A percentile compares a stretch with the other conserved stretches of the same genome.
Conservation (phyloP, 2,329 filamentous ascomycete genomes). For the Exserohilum turcica region DNA sequence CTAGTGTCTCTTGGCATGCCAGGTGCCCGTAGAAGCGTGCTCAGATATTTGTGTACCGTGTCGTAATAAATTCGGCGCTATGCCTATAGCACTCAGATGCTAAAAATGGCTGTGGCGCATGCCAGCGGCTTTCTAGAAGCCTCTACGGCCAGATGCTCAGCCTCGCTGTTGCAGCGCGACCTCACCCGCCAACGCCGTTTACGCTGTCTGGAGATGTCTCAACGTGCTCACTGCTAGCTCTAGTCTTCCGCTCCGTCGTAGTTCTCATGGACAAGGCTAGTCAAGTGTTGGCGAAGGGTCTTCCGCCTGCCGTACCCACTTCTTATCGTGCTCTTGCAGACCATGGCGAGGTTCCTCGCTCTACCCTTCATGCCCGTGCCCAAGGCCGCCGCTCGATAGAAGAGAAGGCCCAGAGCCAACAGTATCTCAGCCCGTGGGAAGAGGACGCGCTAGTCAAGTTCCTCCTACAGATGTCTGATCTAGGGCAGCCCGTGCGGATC, state of each 20-base stretch:
- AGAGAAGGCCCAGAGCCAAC: constrained; percentile 33
- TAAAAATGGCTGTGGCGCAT: neutral
- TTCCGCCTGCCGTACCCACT: neutral
- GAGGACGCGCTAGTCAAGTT: constrained; percentile 32
- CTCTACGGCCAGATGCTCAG: constrained; percentile 1
- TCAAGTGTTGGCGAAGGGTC: neutral
- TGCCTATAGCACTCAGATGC: neutral
- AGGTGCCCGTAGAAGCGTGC: neutral
- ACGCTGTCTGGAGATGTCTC: neutral
- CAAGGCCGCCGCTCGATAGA: constrained; percentile 32
- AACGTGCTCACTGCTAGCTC: neutral
- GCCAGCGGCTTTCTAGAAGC: neutral
- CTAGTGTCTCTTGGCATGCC: neutral
- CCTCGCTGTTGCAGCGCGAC: constrained; percentile 10
- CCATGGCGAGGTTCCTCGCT: constrained; percentile 1
- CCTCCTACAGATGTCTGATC: constrained; percentile 21
- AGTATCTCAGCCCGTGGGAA: constrained; percentile 36
- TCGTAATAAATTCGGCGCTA: constrained; percentile 1
- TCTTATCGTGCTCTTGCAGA: constrained; percentile 4
- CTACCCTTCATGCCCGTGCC: constrained; percentile 19
- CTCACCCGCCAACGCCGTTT: neutral
- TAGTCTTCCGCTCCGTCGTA: neutral
- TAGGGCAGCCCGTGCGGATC: constrained; percentile 21
- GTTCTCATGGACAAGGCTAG: constrained; percentile 1
- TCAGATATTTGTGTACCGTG: neutral